Evolutionary conservation across 805 yeast species (phyloP).

Genomic region (Kluyveromyces starmeri): DNA sequence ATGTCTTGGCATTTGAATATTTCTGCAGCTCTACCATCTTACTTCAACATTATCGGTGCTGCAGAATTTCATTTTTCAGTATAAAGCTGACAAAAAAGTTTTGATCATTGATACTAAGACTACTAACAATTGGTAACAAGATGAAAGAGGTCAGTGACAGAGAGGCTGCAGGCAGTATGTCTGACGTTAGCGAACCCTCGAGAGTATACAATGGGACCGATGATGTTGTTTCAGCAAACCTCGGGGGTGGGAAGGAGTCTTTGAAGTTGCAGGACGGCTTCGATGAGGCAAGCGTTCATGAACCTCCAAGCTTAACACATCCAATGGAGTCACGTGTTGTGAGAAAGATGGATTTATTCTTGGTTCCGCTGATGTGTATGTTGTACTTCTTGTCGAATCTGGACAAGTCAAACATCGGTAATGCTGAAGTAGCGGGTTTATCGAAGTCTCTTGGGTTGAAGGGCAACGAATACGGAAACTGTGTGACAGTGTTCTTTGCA

Average conservation of each 20-base stretch:
- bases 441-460: constrained; percentile 32
- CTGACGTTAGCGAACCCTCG: no score
- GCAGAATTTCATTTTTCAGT: no score
- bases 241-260: neutral
- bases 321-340: constrained; percentile 30
- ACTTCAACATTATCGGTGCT: no score
- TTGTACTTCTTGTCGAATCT: constrained; percentile 39
- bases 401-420: constrained; percentile 52
- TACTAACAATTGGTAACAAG: constrained; percentile 6
- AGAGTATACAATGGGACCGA: no score
- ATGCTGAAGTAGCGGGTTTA: constrained; percentile 48
- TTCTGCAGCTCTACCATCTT: no score
- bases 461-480: constrained; percentile 34
- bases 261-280: constrained; percentile 16
- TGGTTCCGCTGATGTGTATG: constrained; percentile 36
- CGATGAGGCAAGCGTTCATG: constrained; percentile 6
- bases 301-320: constrained; percentile 19
- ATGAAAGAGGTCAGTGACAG: constrained; percentile 9
- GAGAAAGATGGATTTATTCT: constrained; percentile 34
- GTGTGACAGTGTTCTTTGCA: constrained; percentile 38
- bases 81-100: no score
- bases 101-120: no score
- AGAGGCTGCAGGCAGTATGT: constrained; percentile 16
- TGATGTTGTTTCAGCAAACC: constrained; percentile 2
- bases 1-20: no score